Evolutionary conservation across 257 asterid genomes (phyloP), one percentile per base, ranked within the genome.

Genomic region (Nicotiana sylvestris): DNA sequence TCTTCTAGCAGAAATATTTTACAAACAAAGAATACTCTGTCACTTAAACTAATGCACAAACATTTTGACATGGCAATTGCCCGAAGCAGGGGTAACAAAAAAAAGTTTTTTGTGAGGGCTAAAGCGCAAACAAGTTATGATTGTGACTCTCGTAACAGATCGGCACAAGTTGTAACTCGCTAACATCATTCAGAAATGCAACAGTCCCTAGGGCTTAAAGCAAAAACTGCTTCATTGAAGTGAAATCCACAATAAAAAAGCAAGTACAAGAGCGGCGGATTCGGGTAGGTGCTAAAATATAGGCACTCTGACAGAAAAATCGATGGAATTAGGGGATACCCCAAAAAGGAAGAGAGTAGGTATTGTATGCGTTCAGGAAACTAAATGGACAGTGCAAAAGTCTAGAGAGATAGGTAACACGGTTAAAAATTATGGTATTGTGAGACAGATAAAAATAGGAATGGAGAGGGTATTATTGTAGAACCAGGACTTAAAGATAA

Each of bases 161-260:
- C 13, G 79, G 61, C 61, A 72, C 56, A 72, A 46, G 78, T 39
- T 70, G 78, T 21, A 21, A 70, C 35, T 21, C 21, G 3, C 25
- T 70, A 70, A 43, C 21, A 27, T 43, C 35, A 70, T 5, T 70
- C 37, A 70, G 78, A 32, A 70, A 43, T 11, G 12, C 77, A 18
- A 0, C 46, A 70, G 61, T 46, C 61, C 39, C 78, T 11, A 53
- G 79, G 61, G 79, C 79, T 46, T 46, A 39, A 72, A 46, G 79
- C 79, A 49, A 49, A 74, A 27, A 33, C 61, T 74, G 4, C 79
- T 27, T 74, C 79, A 49, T 49, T 49, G 61, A 74, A 74, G 79
- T 74, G 25, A 74, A 25, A 74, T 35, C 7, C 61, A 21, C 51
- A 9, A 43, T 49, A 46, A 4, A 46, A 72, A 18, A 30, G 21